A percentile compares a stretch with the other conserved stretches of the same genome.
Evolutionary conservation across 2,329 filamentous ascomycete genomes (phyloP).

Genomic region (Dothiorella sarmentorum): DNA sequence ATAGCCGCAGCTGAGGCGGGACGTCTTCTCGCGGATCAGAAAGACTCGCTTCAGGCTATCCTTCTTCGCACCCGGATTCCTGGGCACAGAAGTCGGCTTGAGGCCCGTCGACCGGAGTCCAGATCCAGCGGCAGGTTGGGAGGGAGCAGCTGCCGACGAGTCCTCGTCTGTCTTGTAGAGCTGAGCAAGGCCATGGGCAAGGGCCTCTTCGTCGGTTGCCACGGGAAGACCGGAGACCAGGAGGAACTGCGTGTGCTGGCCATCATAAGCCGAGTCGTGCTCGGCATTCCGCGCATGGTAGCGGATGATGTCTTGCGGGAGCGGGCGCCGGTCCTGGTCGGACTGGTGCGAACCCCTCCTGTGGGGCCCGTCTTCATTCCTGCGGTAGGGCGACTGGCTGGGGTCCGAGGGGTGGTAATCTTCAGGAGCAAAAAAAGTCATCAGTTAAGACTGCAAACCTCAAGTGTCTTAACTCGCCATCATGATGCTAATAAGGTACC

Average conservation of each 20-base stretch:
- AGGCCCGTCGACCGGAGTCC: slow-evolving; percentile 31
- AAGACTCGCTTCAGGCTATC: slow-evolving; percentile 75
- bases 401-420: slow-evolving; percentile 15
- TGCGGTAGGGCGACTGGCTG: slow-evolving; percentile 14
- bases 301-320: background rate
- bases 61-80: slow-evolving; percentile 66
- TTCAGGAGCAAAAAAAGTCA: slow-evolving; percentile 15
- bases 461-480: slow-evolving; percentile 16
- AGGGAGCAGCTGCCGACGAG: slow-evolving; percentile 27
- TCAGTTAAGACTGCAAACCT: slow-evolving; percentile 14
- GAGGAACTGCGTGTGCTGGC: slow-evolving; percentile 20
- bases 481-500: slow-evolving; percentile 19
- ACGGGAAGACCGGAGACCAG: background rate
- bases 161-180: slow-evolving; percentile 52
- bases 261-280: slow-evolving; percentile 23
- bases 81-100: slow-evolving; percentile 52
- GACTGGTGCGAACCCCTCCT: slow-evolving; percentile 16
- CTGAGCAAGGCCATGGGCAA: background rate
- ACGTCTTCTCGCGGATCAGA: slow-evolving; percentile 68
- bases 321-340: background rate
- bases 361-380: background rate
- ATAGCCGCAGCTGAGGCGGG: slow-evolving; percentile 72
- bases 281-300: slow-evolving; percentile 14
- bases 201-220: background rate
- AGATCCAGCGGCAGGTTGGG: slow-evolving; percentile 21